Conservation (phyloP, 2,329 filamentous ascomycete species). For the Didymella lethalis region DNA sequence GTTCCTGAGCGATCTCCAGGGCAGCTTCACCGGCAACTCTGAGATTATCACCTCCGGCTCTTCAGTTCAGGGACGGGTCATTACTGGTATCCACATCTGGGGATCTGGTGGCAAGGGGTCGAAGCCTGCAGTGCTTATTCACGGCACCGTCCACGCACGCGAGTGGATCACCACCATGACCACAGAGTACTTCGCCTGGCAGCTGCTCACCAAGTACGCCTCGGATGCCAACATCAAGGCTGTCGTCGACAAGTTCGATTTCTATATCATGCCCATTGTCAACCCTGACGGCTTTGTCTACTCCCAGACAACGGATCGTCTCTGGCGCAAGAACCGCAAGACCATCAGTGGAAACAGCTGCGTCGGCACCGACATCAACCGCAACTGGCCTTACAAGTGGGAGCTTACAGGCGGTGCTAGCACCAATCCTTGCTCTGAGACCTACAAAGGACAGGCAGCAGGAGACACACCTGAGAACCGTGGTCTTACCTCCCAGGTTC, state of each 20-base stretch:
- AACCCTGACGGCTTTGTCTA: conserved; percentile 48
- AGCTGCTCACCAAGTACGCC: conserved; percentile 47
- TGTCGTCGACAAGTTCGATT: conserved; percentile 49
- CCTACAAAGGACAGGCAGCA: conserved; percentile 46
- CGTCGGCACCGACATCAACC: conserved; percentile 50
- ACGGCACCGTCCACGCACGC: conserved; percentile 47
- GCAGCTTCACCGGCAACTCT: conserved; percentile 42
- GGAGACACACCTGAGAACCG: conserved; percentile 47
- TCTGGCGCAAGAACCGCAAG: conserved; percentile 53
- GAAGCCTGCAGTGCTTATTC: conserved; percentile 47
- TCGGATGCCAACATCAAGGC: conserved; percentile 44
- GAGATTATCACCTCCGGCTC: conserved; percentile 46
- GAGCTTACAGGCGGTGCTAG: conserved; percentile 45
- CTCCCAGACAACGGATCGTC: conserved; percentile 49
- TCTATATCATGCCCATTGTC: conserved; percentile 42
- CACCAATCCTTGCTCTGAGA: conserved; percentile 49
- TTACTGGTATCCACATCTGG: conserved; percentile 52
- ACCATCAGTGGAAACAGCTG: conserved; percentile 43
- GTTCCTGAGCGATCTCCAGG: conserved; percentile 46
- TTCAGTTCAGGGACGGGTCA: conserved; percentile 43
- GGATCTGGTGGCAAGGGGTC: conserved; percentile 48
- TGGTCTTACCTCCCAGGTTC: conserved; percentile 55
- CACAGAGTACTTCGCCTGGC: conserved; percentile 37
- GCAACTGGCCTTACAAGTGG: conserved; percentile 53
- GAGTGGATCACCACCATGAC: conserved; percentile 50